Percentiles rank a stretch among this genome's conserved stretches.
These are phyloP conservation scores for Fusarium concolor DNA, from an alignment of 2,329 filamentous ascomycete genomes.

Conservation along the genomic window DNA sequence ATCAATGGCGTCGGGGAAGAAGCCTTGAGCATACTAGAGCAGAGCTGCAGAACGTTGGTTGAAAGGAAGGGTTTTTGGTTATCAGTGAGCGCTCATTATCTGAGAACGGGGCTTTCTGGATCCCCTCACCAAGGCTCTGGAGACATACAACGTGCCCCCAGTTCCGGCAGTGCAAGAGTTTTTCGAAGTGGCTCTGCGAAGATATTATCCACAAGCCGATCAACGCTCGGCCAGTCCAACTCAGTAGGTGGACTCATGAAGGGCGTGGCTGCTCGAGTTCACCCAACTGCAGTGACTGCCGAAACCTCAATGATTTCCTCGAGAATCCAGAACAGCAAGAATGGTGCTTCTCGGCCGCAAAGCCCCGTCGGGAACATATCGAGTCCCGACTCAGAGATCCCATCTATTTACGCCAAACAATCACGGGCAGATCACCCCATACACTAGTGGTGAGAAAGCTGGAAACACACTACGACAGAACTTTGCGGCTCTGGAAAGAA, in stretches of 20 bases:
- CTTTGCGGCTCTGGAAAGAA: not conserved
- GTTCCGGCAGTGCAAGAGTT: not conserved
- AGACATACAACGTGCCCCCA: not conserved
- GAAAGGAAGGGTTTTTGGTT: not conserved
- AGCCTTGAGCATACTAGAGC: conserved; percentile 1
- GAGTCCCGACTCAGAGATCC: not conserved
- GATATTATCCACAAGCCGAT: conserved; percentile 1
- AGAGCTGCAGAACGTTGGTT: not conserved
- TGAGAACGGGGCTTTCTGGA: not conserved
- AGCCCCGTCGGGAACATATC: not conserved
- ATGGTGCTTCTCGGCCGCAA: not conserved
- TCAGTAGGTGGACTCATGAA: conserved; percentile 12
- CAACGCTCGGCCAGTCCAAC: not conserved
- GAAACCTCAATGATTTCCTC: conserved; percentile 9
- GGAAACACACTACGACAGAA: not conserved
- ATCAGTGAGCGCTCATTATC: not conserved
- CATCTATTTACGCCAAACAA: not conserved
- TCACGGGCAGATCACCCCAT: not conserved
- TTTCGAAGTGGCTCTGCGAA: not conserved
- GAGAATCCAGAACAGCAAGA: not conserved
- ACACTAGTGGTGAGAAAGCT: conserved; percentile 9
- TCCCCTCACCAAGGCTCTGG: not conserved
- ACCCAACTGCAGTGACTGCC: conserved; percentile 1
- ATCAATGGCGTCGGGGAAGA: not conserved
- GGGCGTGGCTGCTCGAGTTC: not conserved